Percentiles rank a stretch among this genome's conserved stretches.
These are phyloP conservation scores for Saccharomyces pastorianus DNA, from an alignment of 1,139 yeast genomes.

Conservation along the genomic window DNA sequence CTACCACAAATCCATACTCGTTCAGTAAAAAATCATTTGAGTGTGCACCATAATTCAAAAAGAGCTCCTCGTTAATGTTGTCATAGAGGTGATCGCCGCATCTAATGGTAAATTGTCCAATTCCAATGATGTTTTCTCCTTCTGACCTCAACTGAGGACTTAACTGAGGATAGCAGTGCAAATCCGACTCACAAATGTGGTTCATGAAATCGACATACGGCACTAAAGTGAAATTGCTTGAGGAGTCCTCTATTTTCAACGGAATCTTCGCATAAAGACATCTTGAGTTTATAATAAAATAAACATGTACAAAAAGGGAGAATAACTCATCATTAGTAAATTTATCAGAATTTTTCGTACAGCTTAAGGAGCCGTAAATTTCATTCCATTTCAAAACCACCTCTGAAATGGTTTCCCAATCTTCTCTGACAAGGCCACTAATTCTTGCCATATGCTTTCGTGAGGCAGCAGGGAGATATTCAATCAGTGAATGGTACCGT, in stretches of 20 bases:
- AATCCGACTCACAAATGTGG: slow-evolving; percentile 45
- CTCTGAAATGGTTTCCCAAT: slow-evolving; percentile 21
- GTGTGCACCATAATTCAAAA: slow-evolving; percentile 80
- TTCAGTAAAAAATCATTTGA: slow-evolving; percentile 69
- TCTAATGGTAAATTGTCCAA: slow-evolving; percentile 22
- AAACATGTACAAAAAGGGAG: slow-evolving; percentile 50
- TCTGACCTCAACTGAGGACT: slow-evolving; percentile 10
- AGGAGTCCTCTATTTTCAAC: slow-evolving; percentile 34
- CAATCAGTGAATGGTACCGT: slow-evolving; percentile 9
- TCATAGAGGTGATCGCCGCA: slow-evolving; percentile 29
- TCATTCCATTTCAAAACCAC: slow-evolving; percentile 15
- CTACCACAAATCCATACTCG: slow-evolving; percentile 76
- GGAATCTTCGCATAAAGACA: slow-evolving; percentile 74
- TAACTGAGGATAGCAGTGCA: slow-evolving; percentile 24
- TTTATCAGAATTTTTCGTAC: not conserved
- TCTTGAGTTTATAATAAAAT: slow-evolving; percentile 87
- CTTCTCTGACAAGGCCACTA: slow-evolving; percentile 13
- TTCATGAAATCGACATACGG: slow-evolving; percentile 87
- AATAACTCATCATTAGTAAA: slow-evolving; percentile 24
- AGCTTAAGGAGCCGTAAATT: slow-evolving; percentile 9
- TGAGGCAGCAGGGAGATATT: slow-evolving; percentile 26
- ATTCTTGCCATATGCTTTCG: slow-evolving; percentile 16
- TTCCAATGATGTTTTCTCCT: slow-evolving; percentile 4
- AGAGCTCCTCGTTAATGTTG: slow-evolving; percentile 48
- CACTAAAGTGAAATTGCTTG: slow-evolving; percentile 77